Base-by-base conservation (phyloP, 257 asterid species). In the Cynanchum wilfordii region DNA sequence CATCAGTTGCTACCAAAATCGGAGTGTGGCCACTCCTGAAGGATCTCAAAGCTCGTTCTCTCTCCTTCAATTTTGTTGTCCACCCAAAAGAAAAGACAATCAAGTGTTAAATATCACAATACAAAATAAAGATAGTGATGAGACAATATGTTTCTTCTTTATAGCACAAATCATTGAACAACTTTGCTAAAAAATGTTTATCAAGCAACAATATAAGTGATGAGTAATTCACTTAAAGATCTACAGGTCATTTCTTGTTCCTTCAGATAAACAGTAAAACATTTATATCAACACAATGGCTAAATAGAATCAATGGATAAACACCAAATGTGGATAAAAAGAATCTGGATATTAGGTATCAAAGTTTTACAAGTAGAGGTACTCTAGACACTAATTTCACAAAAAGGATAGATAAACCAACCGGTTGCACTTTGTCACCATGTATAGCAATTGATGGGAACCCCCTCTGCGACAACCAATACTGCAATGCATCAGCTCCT, bases 401-500 rank as follows among this genome's bases (percentile, higher is more conserved):
- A 33, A 27, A 33, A 7, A 66, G 50, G 9, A n/a, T 52, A 75
- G 20, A 22, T 42, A 29, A 38, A 79, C 87, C 79, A 62, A 90
- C 97, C 83, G 80, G 20, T 74, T 88, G 97, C n/a, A 88, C 77
- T 88, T 90, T 88, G 82, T 86, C 97, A 42, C 97, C 97, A 72
- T 90, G 97, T 58, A 90, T 88, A 66, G 93, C 97, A 58, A 84
- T 71, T 62, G 95, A 79, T 56, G 82, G 88, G 74, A 82, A 88
- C 16, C 93, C 93, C 57, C 67, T 81, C 65, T 68, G 75, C 10
- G 78, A 80, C 73, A 90, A 58, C 91, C 91, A 90, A 20, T 57
- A 65, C 56, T 90, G 93, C 5, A 90, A 82, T 1, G 84, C 68
- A 83, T 90, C 95, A 1, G 97, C 95, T 22, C 95, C 97, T 69